Evolutionary conservation across 1,284 basidiomycete genomes (phyloP).

Genomic region (Apiotrichum brassicae): DNA sequence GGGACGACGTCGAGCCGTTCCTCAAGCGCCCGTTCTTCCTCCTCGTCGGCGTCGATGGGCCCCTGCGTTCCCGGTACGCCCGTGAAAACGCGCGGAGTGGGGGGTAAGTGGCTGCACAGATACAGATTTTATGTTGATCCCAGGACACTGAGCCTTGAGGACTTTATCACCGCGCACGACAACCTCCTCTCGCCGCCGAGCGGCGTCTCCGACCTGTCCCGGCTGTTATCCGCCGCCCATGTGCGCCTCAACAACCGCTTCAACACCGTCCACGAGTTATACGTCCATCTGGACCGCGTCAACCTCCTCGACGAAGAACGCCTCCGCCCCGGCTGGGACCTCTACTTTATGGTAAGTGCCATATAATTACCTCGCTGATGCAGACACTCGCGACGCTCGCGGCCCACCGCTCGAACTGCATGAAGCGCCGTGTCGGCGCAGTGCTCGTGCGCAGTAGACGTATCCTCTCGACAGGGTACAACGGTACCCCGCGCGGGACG

Average conservation of each 20-base stretch:
- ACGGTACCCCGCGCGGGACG: slow-evolving; percentile 88
- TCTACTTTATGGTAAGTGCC: slow-evolving; percentile 79
- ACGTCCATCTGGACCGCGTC: slow-evolving; percentile 60
- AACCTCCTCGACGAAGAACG: slow-evolving; percentile 66
- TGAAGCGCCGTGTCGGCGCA: slow-evolving; percentile 95
- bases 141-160: slow-evolving; percentile 54
- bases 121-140: no score
- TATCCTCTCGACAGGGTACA: slow-evolving; percentile 95
- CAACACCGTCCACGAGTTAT: slow-evolving; percentile 53
- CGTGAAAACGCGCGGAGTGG: slow-evolving; percentile 23
- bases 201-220: slow-evolving; percentile 38
- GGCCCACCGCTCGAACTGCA: slow-evolving; percentile 83
- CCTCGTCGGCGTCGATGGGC: slow-evolving; percentile 79
- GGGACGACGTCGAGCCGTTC: slow-evolving; percentile 60
- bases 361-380: not conserved
- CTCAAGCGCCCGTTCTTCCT: slow-evolving; percentile 85
- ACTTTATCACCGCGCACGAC: slow-evolving; percentile 63
- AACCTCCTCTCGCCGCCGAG: slow-evolving; percentile 43
- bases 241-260: slow-evolving; percentile 70
- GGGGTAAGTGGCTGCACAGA: not conserved
- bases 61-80: slow-evolving; percentile 53
- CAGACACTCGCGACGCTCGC: slow-evolving; percentile 81
- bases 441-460: slow-evolving; percentile 75
- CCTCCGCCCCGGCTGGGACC: slow-evolving; percentile 82
- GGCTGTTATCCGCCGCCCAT: slow-evolving; percentile 44